Evolutionary conservation across 768 basidiomycete species (phyloP).

Genomic region (Dacryopinax primogenitus): DNA sequence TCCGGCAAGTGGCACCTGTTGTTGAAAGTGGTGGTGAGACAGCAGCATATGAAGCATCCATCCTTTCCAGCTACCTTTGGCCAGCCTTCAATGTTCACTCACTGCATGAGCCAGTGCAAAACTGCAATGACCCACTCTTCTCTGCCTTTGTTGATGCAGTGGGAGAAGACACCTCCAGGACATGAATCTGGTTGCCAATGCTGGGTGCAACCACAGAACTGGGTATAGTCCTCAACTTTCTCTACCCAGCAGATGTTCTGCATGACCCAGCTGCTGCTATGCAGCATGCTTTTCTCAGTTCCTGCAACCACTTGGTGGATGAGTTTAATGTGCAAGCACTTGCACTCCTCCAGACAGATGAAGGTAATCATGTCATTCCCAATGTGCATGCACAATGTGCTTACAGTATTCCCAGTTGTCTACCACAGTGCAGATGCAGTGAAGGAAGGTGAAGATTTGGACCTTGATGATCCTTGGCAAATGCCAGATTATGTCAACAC

Average conservation of each 20-base stretch:
- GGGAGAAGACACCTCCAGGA: constrained; percentile 27
- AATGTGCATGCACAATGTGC: too few relatives aligned
- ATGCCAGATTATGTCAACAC: constrained; percentile 21
- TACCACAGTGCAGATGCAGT: too few relatives aligned
- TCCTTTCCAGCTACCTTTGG: constrained; percentile 30
- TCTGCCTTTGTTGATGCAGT: constrained; percentile 31
- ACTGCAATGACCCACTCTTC: constrained; percentile 29
- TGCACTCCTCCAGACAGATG: neutral
- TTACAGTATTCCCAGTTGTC: too few relatives aligned
- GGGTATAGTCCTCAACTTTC: constrained; percentile 21
- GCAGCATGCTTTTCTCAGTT: neutral
- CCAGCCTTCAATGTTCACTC: constrained; percentile 21
- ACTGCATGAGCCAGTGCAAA: constrained; percentile 29
- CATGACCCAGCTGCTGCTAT: constrained; percentile 17
- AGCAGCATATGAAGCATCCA: constrained; percentile 28
- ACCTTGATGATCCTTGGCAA: constrained; percentile 15
- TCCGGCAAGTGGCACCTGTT: constrained; percentile 33
- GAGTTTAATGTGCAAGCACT: neutral
- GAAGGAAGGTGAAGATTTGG: constrained; percentile 19
- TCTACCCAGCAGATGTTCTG: constrained; percentile 24
- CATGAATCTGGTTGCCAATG: constrained; percentile 20
- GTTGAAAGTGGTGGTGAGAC: constrained; percentile 23
- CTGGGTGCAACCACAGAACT: constrained; percentile 15
- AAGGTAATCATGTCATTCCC: neutral
- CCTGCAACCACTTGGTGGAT: neutral